Evolutionary conservation across 1,284 basidiomycete genomes (phyloP).

Genomic region (Mrakiaceae sp.): DNA sequence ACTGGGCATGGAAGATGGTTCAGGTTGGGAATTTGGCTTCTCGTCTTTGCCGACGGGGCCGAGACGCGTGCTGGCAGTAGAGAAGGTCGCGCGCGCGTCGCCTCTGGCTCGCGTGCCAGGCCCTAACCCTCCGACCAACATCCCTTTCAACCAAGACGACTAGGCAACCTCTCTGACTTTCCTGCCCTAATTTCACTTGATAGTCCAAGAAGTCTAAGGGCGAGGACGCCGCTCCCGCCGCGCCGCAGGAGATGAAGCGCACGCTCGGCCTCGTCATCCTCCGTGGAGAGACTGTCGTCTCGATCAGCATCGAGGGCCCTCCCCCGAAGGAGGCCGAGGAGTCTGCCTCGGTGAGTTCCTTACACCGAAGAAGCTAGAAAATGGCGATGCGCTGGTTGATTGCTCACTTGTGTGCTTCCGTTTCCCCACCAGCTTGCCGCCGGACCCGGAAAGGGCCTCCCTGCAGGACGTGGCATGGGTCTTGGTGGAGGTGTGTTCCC

Average conservation of each 20-base stretch:
- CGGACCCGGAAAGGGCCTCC: conserved; percentile 87
- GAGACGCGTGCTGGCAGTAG: too few relatives aligned
- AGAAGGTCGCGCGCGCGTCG: too few relatives aligned
- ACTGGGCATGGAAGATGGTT: too few relatives aligned
- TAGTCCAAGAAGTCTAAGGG: conserved; percentile 23
- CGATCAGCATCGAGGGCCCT: conserved; percentile 87
- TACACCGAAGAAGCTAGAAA: conserved; percentile 12
- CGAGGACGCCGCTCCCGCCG: conserved; percentile 43
- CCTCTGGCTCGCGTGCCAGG: too few relatives aligned
- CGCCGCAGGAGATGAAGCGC: conserved; percentile 91
- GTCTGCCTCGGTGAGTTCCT: conserved; percentile 41
- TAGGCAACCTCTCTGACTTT: not conserved
- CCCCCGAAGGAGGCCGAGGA: conserved; percentile 91
- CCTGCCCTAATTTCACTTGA: not conserved
- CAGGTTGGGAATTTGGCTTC: too few relatives aligned
- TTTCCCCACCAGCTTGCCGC: conserved; percentile 52
- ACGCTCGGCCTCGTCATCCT: conserved; percentile 90
- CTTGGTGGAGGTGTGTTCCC: conserved; percentile 67
- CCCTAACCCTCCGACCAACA: too few relatives aligned
- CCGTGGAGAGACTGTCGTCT: conserved; percentile 92
- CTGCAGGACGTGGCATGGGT: conserved; percentile 95
- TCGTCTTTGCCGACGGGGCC: too few relatives aligned
- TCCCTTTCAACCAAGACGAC: too few relatives aligned
- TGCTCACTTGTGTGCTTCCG: conserved; percentile 9
- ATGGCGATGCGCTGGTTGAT: conserved; percentile 16